Evolutionary conservation across 306 rosid species (phyloP), one percentile per base, ranked within the genome.

Genomic region (Bauhinia variegata): DNA sequence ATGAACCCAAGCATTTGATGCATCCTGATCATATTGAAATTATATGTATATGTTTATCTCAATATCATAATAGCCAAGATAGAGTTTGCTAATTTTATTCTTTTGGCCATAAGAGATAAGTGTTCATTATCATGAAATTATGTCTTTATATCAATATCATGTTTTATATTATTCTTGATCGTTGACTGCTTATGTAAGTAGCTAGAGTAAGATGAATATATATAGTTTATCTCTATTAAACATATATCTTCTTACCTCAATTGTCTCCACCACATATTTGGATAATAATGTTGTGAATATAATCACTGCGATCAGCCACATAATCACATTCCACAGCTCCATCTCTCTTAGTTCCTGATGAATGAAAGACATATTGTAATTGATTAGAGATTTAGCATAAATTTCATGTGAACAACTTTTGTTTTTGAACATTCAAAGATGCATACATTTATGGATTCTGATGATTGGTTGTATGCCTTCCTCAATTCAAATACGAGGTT

Each of bases 291-390:
- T 96, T 60, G 86, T 83, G 57, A 95, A 36, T 0, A 81, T 49
- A 43, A 97, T 95, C 96, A 90, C 85, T 31, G 89, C 99, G 14
- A 46, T 69, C 33, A 95, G 61, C 99, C 99, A 90, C 38, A 80
- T 84, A 78, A 90, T 50, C 16, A 84, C 95, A 78, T 97, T 86
- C 90, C 92, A 80, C 17, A 88, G 77, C 74, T 96, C 97, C 41
- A 88, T 88, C 65, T 69, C 95, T 13, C 67, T 81, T 12, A 28
- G 60, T 32, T 78, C 87, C 91, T 87, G 70, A 19, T 5, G 44
- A 64, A 67, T 49, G 12, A 30, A 62, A 13, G 14, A 74, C 38
- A 61, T n/a, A n/a, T n/a, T n/a, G 56, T 68, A 51, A 58, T 32
- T 15, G 46, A 8, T 38, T 8, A 11, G 11, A 30, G 49, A 37